phyloP scores from a whole-genome alignment of 257 asterid species.

The Solanum okadae region DNA sequence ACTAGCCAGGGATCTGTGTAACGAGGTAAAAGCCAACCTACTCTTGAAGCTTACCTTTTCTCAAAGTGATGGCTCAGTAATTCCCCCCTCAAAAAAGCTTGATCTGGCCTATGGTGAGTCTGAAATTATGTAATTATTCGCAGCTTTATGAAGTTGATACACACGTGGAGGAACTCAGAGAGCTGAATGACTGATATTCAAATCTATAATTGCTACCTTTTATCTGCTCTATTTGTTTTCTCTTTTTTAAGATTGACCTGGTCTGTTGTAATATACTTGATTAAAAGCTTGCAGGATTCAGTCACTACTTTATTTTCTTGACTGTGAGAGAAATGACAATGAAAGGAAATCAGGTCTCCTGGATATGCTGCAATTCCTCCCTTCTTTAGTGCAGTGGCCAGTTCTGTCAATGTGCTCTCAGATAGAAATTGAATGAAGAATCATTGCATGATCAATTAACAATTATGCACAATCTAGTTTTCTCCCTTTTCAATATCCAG shows the following conservation, averaged over 20 bases:
- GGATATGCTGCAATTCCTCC: slow-evolving; percentile 34
- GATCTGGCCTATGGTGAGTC: not conserved
- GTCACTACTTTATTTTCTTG: not conserved
- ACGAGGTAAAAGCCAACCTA: slow-evolving; percentile 40
- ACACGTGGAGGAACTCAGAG: slow-evolving; percentile 68
- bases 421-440: slow-evolving; percentile 8
- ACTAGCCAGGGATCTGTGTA: slow-evolving; percentile 58
- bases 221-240: not conserved
- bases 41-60: not conserved
- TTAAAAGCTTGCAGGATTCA: too few relatives aligned
- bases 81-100: not conserved
- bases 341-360: slow-evolving; percentile 11
- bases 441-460: too few relatives aligned
- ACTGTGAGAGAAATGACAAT: not conserved
- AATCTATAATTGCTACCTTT: not conserved
- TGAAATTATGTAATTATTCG: slow-evolving; percentile 8
- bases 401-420: slow-evolving; percentile 10
- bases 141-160: slow-evolving; percentile 68
- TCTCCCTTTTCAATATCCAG: too few relatives aligned
- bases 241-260: not conserved
- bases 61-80: not conserved
- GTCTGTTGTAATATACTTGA: too few relatives aligned
- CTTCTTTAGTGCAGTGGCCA: slow-evolving; percentile 10
- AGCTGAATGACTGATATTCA: slow-evolving; percentile 2
- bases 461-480: too few relatives aligned